phyloP scores from a whole-genome alignment of 495 filamentous ascomycete genomes.

The Achaetomiella virescens region DNA sequence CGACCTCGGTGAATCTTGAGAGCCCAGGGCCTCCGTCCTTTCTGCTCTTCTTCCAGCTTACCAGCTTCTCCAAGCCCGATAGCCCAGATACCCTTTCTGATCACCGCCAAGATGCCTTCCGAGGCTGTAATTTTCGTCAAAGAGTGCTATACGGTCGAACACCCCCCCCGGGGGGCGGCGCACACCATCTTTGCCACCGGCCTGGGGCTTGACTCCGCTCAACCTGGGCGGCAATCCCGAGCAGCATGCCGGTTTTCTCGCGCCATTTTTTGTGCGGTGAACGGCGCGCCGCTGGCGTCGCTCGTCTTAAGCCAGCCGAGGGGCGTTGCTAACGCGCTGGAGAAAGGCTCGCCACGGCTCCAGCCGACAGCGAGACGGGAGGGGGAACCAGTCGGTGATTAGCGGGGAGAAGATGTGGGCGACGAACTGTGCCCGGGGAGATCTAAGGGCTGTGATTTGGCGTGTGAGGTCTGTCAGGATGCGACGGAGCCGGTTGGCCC shows the following conservation, averaged over 20 bases:
- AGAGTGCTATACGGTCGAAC: slow-evolving; percentile 47
- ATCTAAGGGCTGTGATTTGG: slow-evolving; percentile 46
- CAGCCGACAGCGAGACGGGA: slow-evolving; percentile 44
- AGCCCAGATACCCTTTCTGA: too few species aligned
- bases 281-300: slow-evolving; percentile 43
- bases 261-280: slow-evolving; percentile 42
- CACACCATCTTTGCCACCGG: slow-evolving; percentile 49
- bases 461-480: slow-evolving; percentile 48
- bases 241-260: slow-evolving; percentile 42
- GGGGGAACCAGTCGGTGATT: slow-evolving; percentile 49
- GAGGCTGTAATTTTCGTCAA: slow-evolving; percentile 48
- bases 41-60: too few species aligned
- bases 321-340: slow-evolving; percentile 47
- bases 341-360: slow-evolving; percentile 35
- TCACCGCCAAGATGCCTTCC: slow-evolving; percentile 43
- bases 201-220: slow-evolving; percentile 44
- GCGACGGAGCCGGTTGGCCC: slow-evolving; percentile 18
- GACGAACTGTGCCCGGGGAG: slow-evolving; percentile 50
- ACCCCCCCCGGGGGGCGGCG: slow-evolving; percentile 34
- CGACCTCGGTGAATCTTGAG: too few species aligned
- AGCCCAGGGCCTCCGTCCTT: too few species aligned
- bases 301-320: slow-evolving; percentile 47
- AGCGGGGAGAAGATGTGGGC: slow-evolving; percentile 56
- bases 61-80: too few species aligned
- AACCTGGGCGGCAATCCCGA: slow-evolving; percentile 37